Conservation (phyloP, 805 yeast species). For the Pichia pseudocactophila region DNA sequence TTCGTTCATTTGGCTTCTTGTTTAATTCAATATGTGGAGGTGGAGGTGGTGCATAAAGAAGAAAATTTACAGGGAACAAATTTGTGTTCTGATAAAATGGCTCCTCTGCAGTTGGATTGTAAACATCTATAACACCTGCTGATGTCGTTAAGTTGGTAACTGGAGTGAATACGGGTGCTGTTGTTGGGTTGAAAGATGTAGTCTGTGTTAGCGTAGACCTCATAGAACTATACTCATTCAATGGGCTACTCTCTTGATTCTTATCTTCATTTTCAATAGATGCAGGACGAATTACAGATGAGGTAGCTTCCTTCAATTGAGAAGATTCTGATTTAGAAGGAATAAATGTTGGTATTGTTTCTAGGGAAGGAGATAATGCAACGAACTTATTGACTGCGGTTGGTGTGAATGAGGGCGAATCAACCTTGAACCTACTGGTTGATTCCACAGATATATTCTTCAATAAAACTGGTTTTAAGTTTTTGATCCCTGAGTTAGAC, state of each 20-base stretch:
- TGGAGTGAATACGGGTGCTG: slow-evolving; percentile 27
- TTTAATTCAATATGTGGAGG: slow-evolving; percentile 60
- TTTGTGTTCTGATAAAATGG: slow-evolving; percentile 28
- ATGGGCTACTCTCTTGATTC: background rate
- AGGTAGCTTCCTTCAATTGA: background rate
- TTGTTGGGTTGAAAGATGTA: slow-evolving; percentile 22
- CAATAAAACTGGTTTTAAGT: slow-evolving; percentile 1
- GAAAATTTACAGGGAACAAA: slow-evolving; percentile 61
- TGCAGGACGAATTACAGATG: background rate
- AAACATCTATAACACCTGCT: slow-evolving; percentile 15
- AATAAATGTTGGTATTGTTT: slow-evolving; percentile 40
- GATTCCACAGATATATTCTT: background rate
- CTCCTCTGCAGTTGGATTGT: slow-evolving; percentile 14
- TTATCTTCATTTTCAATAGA: background rate
- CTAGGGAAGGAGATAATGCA: slow-evolving; percentile 39
- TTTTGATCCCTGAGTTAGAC: too few relatives aligned
- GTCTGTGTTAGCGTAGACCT: slow-evolving; percentile 1
- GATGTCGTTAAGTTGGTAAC: slow-evolving; percentile 31
- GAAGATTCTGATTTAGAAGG: slow-evolving; percentile 28
- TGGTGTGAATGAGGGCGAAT: slow-evolving; percentile 49
- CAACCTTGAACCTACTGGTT: slow-evolving; percentile 42
- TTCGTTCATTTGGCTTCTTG: slow-evolving; percentile 62
- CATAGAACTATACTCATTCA: background rate
- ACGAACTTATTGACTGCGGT: slow-evolving; percentile 31
- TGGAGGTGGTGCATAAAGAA: slow-evolving; percentile 83